These are phyloP conservation scores for Beauveria sp. DNA, from an alignment of 2,329 filamentous ascomycete species.

Conservation along the genomic window DNA sequence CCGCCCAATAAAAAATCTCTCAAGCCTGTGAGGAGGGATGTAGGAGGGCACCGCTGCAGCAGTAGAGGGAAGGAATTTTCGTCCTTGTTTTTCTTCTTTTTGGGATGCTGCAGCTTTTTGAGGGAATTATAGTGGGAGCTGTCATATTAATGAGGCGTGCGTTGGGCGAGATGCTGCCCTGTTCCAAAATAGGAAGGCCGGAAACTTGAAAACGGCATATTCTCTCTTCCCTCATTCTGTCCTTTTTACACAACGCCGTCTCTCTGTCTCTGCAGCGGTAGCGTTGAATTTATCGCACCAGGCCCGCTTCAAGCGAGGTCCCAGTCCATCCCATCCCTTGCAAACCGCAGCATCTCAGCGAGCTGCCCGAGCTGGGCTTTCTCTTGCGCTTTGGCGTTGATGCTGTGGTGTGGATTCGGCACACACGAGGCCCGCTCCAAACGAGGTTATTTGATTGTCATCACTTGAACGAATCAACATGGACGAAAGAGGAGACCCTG, in stretches of 20 bases:
- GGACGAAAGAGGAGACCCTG: too few relatives aligned
- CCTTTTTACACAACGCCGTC: too few relatives aligned
- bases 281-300: neutral
- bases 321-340: neutral
- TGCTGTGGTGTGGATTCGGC: neutral
- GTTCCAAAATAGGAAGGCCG: constrained; percentile 1
- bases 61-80: neutral
- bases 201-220: neutral
- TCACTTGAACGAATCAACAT: too few relatives aligned
- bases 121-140: neutral
- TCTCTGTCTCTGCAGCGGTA: neutral
- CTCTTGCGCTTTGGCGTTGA: too few relatives aligned
- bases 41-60: neutral
- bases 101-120: neutral
- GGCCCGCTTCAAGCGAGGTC: neutral
- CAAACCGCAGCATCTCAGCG: neutral
- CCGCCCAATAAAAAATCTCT: too few relatives aligned
- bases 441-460: neutral
- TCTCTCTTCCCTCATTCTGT: neutral
- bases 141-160: neutral
- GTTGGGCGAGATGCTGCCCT: neutral
- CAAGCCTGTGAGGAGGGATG: too few relatives aligned
- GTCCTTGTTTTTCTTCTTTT: neutral
- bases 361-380: too few relatives aligned
- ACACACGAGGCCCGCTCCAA: neutral